Base-by-base conservation (phyloP, 768 basidiomycete genomes). In the Termitomyces sp. region DNA sequence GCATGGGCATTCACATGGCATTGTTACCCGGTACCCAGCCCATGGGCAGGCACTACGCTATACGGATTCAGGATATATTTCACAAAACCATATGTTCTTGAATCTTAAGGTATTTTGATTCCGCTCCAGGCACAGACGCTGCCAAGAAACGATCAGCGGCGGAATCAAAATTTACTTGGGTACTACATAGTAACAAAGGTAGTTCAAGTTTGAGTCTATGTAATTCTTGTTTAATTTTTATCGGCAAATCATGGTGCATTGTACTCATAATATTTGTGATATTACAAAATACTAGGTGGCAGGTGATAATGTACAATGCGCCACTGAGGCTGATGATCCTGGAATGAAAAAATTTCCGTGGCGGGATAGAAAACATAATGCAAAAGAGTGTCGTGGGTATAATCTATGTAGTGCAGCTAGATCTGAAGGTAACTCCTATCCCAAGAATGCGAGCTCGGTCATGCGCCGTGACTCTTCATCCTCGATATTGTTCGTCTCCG, bases 371-470 rank as follows among this genome's bases (percentile, higher is more conserved):
- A 31, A 51, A 46, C 42, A 46, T 42, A 47, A 57, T 52, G 34
- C 34, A 43, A 46, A 47, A 39, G 47, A 59, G 31, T 47, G 31
- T 43, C 42, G 47, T 29, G 48, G 36, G 24, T 20, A 39, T 53
- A 46, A n/a, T 29, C n/a, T 34, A 8, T 12, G 46, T 16, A 12
- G 20, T 49, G 22, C 24, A 49, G 46, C 16, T n/a, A 58, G 18
- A 55, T 29, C 31, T 44, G 12, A 50, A 63, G 32, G 51, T n/a
- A 18, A 46, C 42, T 16, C n/a, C 60, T 65, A 76, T 56, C 67
- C 71, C 65, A 87, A 70, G 66, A 90, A 91, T 54, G 87, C 87
- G 64, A 88, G 67, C 73, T 91, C 88, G 44, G 84, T 83, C 75
- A 89, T 72, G 68, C 86, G 72, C 69, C 87, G 73, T 60, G 76